Evolutionary conservation across 1,284 basidiomycete genomes (phyloP).

Genomic region (Chiua sp.): DNA sequence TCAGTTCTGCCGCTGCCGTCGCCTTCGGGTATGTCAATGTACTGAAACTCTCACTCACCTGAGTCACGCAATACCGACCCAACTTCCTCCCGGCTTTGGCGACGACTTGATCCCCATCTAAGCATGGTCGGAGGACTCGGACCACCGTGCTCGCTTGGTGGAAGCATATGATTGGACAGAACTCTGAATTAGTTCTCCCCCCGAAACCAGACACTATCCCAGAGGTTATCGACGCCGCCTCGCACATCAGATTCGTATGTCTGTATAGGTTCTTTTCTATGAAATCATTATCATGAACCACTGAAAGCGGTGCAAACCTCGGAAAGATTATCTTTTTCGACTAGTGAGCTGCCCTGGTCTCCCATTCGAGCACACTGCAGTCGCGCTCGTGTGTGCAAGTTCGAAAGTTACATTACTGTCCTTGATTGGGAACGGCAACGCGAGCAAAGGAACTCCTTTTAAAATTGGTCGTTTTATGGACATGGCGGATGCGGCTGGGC

Average conservation of each 20-base stretch:
- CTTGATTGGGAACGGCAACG: conserved; percentile 73
- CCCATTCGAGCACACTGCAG: conserved; percentile 73
- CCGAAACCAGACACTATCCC: conserved; percentile 57
- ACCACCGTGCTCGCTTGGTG: conserved; percentile 78
- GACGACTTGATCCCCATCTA: conserved; percentile 72
- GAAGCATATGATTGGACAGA: conserved; percentile 66
- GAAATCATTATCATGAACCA: not conserved
- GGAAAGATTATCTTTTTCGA: conserved; percentile 59
- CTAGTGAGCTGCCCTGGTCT: conserved; percentile 70
- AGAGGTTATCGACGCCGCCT: conserved; percentile 74
- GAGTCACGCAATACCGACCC: conserved; percentile 51
- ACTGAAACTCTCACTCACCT: conserved; percentile 68
- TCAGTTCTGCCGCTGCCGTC: conserved; percentile 68
- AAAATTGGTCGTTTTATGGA: conserved; percentile 85
- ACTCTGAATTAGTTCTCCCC: conserved; percentile 58
- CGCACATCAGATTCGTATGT: conserved; percentile 31
- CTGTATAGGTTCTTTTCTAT: not conserved
- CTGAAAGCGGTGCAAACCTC: not conserved
- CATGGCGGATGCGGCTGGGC: conserved; percentile 74
- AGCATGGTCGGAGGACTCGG: conserved; percentile 59
- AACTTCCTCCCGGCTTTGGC: conserved; percentile 66
- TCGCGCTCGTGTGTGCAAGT: conserved; percentile 76
- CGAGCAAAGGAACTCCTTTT: conserved; percentile 51
- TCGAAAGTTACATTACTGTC: conserved; percentile 72
- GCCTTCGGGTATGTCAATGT: conserved; percentile 78